Evolutionary conservation across 2,329 filamentous ascomycete genomes (phyloP), one percentile per base, ranked within the genome.

Genomic region (Canariomyces notabilis): DNA sequence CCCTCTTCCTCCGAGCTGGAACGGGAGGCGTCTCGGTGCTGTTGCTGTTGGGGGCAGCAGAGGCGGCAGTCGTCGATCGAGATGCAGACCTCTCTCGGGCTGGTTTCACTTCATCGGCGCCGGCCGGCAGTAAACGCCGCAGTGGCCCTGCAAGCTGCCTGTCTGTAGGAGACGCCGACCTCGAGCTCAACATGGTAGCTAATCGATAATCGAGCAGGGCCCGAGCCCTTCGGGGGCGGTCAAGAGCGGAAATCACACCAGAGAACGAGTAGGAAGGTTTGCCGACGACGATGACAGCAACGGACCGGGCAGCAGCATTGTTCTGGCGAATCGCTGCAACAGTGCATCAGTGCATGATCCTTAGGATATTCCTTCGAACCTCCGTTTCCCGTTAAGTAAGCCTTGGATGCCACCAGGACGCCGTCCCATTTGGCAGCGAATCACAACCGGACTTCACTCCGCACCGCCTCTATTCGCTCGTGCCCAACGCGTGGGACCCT

Each of bases 121-220:
- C 36, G n/a, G 51, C 44, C 3, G 55, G 53, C 32, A 56, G 43
- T 14, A 56, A 45, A 7, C 49, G 52, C 4, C 54, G 54, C 22
- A 57, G 33, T 14, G 48, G 38, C 15, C 49, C 41, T 34, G 20
- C 34, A n/a, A 37, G 6, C 31, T 44, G 47, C 22, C 26, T 34
- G 35, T 48, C 43, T n/a, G 37, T 35, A 5, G 51, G 38, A 15
- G 51, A 52, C 18, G 37, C 15, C 29, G 50, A 44, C 20, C 44
- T 32, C 12, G 42, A 48, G 29, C 34, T 33, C 15, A 44, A 31
- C 46, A 54, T 49, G 29, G 14, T 50, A n/a, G n/a, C n/a, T n/a
- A n/a, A n/a, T n/a, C n/a, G n/a, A 18, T 22, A 7, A 12, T 40
- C 23, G 9, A 29, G 31, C 29, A 42, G 29, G 20, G 36, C 7